A percentile compares a stretch with the other conserved stretches of the same genome.
Evolutionary conservation across 768 basidiomycete species (phyloP).

Genomic region (Leucocoprinus sp.): DNA sequence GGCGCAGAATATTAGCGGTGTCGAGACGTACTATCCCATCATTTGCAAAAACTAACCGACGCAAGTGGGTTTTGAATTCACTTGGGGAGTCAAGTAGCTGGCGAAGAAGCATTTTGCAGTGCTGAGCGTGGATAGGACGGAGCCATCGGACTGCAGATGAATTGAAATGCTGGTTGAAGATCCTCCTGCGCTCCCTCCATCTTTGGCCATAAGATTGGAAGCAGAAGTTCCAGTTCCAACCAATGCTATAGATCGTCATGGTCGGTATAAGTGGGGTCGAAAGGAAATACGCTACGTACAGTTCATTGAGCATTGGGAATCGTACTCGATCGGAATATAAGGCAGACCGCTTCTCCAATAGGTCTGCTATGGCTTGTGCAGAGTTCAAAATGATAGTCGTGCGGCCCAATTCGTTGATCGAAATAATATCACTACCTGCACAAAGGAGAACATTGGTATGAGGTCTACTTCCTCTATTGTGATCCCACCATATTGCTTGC

Average conservation of each 20-base stretch:
- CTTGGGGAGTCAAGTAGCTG: not conserved
- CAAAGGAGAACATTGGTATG: not conserved
- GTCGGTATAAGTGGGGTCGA: not conserved
- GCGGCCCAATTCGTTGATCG: not conserved
- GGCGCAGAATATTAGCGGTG: not conserved
- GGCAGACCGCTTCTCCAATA: constrained; percentile 13
- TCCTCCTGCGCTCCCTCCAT: constrained; percentile 8
- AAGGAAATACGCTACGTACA: constrained; percentile 7
- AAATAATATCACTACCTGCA: constrained; percentile 4
- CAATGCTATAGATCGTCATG: not conserved
- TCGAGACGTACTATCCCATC: not conserved
- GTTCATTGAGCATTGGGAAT: constrained; percentile 11
- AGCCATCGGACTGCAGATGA: constrained; percentile 22
- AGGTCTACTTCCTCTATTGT: too few species aligned
- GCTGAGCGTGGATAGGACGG: constrained; percentile 22
- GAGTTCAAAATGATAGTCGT: constrained; percentile 3
- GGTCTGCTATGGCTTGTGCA: not conserved
- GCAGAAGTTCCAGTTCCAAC: constrained; percentile 6
- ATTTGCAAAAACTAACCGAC: not conserved
- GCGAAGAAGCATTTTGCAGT: not conserved
- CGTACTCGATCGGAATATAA: constrained; percentile 26
- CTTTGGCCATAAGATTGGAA: not conserved
- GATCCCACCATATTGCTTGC: constrained; percentile 29
- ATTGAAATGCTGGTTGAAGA: constrained; percentile 7
- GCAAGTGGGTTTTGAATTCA: not conserved